Evolutionary conservation across 305 asterid genomes (phyloP).

Genomic region (Withania somnifera): DNA sequence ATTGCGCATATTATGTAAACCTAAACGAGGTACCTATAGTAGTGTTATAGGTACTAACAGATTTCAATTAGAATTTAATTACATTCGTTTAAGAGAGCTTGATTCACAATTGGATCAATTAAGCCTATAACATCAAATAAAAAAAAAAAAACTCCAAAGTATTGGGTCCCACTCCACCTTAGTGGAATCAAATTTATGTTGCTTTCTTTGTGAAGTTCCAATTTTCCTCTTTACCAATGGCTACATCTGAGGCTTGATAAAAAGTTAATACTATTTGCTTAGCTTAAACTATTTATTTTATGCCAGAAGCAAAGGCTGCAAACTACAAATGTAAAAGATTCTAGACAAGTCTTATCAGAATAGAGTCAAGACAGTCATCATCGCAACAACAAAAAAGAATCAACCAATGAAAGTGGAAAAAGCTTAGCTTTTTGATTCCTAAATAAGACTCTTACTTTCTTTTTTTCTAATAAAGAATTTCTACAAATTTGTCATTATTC

Average conservation of each 20-base stretch:
- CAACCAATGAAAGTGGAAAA: background rate
- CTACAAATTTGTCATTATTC: background rate
- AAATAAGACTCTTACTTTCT: background rate
- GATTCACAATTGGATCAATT: background rate
- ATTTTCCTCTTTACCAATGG: background rate
- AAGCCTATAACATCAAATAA: no score
- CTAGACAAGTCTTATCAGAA: background rate
- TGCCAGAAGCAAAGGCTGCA: background rate
- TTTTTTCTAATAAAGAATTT: background rate
- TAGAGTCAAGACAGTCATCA: background rate
- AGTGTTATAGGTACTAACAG: background rate
- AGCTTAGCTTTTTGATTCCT: background rate
- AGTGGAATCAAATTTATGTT: background rate
- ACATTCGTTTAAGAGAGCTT: background rate
- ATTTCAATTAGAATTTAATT: background rate
- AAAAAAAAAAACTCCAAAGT: no score
- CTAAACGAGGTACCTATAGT: background rate
- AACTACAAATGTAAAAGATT: background rate
- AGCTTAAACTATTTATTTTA: no score
- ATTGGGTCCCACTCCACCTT: no score
- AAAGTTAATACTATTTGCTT: no score
- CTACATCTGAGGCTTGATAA: background rate
- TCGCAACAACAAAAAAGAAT: background rate
- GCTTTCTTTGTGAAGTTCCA: background rate
- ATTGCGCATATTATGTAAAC: background rate